These are phyloP conservation scores for Petunia axillaris DNA, from an alignment of 257 asterid genomes.

Conservation along the genomic window DNA sequence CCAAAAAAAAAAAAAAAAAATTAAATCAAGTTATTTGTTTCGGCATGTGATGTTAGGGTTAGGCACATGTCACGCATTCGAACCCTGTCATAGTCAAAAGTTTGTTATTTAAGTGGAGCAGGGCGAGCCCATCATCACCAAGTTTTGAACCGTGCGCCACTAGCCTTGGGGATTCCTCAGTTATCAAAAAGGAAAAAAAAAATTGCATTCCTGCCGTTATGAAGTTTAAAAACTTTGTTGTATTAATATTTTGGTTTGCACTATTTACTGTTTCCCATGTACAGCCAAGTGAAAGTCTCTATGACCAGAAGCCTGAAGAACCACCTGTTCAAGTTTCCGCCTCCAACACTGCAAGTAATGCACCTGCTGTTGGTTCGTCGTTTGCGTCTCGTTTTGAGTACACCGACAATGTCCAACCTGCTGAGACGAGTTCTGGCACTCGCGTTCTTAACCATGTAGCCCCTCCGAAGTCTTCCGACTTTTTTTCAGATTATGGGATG, in stretches of 20 bases:
- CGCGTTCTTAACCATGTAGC: slow-evolving; percentile 64
- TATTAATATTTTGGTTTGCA: background rate
- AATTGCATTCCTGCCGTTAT: background rate
- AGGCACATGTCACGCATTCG: no score
- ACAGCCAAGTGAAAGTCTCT: slow-evolving; percentile 91
- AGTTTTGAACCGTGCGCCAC: no score
- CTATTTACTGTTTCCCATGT: slow-evolving; percentile 1
- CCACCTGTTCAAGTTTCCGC: slow-evolving; percentile 64
- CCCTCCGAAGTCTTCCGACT: slow-evolving; percentile 65
- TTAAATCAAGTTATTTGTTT: no score
- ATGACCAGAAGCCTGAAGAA: slow-evolving; percentile 97
- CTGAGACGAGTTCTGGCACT: slow-evolving; percentile 67
- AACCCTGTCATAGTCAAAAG: no score
- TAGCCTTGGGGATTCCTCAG: no score
- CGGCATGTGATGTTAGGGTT: no score
- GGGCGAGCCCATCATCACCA: no score
- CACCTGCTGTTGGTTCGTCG: slow-evolving; percentile 52
- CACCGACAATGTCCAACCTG: slow-evolving; percentile 65
- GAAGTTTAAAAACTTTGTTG: background rate
- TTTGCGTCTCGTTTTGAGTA: slow-evolving; percentile 85
- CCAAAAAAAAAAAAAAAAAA: background rate
- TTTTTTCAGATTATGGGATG: slow-evolving; percentile 94
- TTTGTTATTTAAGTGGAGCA: no score
- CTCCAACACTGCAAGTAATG: slow-evolving; percentile 50
- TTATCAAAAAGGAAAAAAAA: background rate